Base-by-base conservation (phyloP, 257 asterid species). In the Nicotiana obtusifolia region DNA sequence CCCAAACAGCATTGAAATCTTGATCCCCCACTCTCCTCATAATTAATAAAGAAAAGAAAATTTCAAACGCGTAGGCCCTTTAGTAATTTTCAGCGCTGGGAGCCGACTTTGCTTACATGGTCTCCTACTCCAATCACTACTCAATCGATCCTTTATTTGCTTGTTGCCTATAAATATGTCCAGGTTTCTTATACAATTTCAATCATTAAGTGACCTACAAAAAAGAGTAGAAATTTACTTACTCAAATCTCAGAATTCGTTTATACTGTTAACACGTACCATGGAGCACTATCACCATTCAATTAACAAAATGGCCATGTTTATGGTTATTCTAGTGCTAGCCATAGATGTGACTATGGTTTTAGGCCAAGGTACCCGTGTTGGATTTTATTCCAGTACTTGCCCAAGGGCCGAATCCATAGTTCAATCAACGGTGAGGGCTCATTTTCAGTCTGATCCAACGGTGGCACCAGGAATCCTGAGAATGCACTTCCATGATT, bases 401-500 rank as follows among this genome's bases (percentile, higher is more conserved):
- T 95, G 99, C 78, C 91, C 97, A n/a, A 88, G 86, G 10, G 98
- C 56, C 3, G 97, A 92, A 65, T 77, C 92, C 76, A 90, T 92
- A 0, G 96, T 95, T 6, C 88, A 60, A 71, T 61, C 94, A 0
- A 85, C 97, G 0, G 95, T 93, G 3, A 78, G 77, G 77, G 41
- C 93, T 4, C 90, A 89, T 80, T 87, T 88, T 13, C 89, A 62
- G 1, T 19, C 90, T 0, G 83, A 93, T 82, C 92, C 90, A 0
- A 86, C 92, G 0, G 15, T 93, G 13, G 97, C 98, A 0, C 91
- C 99, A 0, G 97, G 94, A 0, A 28, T 95, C 52, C 93, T 95
- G 0, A 89, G 99, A 80, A 86, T 95, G 95, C 97, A 88, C 82
- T 95, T 95, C 78, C 99, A 95, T 73, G 99, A 95, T 24, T 95